Evolutionary conservation across 169 alveolate species (phyloP).

Genomic region (Amoebophrya sp.): DNA sequence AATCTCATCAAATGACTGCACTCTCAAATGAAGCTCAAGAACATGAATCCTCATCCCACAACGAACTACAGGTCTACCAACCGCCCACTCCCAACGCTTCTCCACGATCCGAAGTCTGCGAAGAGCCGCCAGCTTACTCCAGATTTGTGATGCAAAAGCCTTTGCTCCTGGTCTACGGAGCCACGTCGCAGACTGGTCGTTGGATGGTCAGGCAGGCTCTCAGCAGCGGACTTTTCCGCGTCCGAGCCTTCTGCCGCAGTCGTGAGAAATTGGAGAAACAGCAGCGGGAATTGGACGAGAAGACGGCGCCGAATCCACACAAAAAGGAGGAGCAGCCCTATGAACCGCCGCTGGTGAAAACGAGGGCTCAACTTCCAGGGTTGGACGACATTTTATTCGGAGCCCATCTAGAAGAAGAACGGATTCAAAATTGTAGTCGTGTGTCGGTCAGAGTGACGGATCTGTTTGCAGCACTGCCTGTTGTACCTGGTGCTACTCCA

Average conservation of each 20-base stretch:
- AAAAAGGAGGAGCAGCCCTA: too few relatives aligned
- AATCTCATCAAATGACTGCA: too few relatives aligned
- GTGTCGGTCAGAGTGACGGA: too few relatives aligned
- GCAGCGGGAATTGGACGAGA: neutral
- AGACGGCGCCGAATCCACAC: neutral
- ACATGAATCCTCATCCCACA: too few relatives aligned
- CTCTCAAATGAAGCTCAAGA: too few relatives aligned
- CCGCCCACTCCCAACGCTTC: neutral
- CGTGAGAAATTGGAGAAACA: neutral
- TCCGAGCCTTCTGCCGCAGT: neutral
- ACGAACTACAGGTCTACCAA: too few relatives aligned
- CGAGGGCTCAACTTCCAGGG: neutral
- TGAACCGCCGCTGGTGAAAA: neutral
- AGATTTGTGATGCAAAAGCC: neutral
- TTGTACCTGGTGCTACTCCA: too few relatives aligned
- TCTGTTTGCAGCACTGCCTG: too few relatives aligned
- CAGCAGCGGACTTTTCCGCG: neutral
- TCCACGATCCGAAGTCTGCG: neutral
- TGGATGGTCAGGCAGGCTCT: neutral
- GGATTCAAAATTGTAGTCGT: neutral
- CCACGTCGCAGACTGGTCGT: neutral
- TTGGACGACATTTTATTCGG: neutral
- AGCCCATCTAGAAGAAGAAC: neutral
- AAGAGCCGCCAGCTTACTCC: neutral
- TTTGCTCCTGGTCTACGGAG: neutral